Evolutionary conservation across 2,329 filamentous ascomycete species (phyloP), one percentile per base, ranked within the genome.

Genomic region (Xylaria multiplex): DNA sequence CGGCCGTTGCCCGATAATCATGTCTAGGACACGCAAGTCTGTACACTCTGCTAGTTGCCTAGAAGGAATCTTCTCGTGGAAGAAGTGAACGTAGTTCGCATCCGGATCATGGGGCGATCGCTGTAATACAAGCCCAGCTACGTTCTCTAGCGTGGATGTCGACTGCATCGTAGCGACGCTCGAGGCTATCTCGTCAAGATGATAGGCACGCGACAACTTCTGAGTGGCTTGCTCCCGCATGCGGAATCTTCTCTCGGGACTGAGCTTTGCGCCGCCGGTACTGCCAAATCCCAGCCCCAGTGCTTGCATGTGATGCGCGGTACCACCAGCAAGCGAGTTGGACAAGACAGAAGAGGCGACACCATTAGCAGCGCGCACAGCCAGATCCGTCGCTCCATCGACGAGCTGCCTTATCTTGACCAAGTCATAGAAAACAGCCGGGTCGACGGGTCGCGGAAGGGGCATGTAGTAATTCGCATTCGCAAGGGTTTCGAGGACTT

Each of bases 11-110:
- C 82, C 80, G 65, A 94, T 89, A 62, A 95, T 87, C 43, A 91
- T 86, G 75, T 89, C 83, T 69, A 96, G 78, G 3, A 88, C 84
- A 59, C 86, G 81, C 63, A 94, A 78, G 68, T 87, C 90, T 8
- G 91, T 94, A 72, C 86, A 89, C 73, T 92, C 87, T 42, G 89
- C 90, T 76, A 96, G 81, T 76, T 91, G 88, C 48, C 90, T 82
- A 46, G 88, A 91, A 1, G 92, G 91, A 30, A 96, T 94, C 85
- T 95, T 96, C 79, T 96, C 92, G 79, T 95, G 92, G 78, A 96
- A 96, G 80, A 95, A 96, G 76, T 96, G 91, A n/a, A 96, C 93
- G 76, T 96, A 96, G 77, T 90, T 91, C 32, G 92, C 93, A 74
- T 96, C 91, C 49, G 83, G 79, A 74, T 93, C 89, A 57, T 84